phyloP scores from a whole-genome alignment of 306 rosid species.

The Mimosa bimucronata region DNA sequence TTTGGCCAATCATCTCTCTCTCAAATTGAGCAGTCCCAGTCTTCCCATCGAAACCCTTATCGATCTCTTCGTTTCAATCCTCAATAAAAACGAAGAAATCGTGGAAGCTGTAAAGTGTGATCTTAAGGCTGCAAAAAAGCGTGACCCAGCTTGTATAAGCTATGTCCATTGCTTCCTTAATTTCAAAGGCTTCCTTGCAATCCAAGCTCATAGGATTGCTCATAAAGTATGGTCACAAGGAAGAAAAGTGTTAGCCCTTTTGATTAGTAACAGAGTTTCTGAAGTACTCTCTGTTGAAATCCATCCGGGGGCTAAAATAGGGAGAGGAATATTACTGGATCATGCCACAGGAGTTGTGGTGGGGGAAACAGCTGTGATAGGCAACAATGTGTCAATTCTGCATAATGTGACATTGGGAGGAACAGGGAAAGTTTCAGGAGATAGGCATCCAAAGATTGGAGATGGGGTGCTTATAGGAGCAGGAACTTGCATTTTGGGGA shows the following conservation, averaged over 20 bases:
- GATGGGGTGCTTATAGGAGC: conserved; percentile 94
- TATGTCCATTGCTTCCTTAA: conserved; percentile 72
- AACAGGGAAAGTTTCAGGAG: conserved; percentile 80
- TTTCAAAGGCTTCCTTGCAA: conserved; percentile 82
- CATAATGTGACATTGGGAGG: conserved; percentile 94
- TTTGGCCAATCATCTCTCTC: conserved; percentile 59
- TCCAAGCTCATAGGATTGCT: conserved; percentile 80
- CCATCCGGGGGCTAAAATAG: conserved; percentile 86
- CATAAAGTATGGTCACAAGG: conserved; percentile 73
- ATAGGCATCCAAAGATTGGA: conserved; percentile 92
- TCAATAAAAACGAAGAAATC: conserved; percentile 47
- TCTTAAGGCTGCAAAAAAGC: conserved; percentile 64
- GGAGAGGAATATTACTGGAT: conserved; percentile 77
- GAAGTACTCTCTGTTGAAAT: conserved; percentile 81
- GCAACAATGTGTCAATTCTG: conserved; percentile 81
- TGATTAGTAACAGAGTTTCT: conserved; percentile 81
- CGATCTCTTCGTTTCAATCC: conserved; percentile 54
- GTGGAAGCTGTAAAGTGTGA: conserved; percentile 51
- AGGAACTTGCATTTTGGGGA: conserved; percentile 85
- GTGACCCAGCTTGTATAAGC: conserved; percentile 88
- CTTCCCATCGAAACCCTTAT: conserved; percentile 53
- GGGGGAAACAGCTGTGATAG: conserved; percentile 93
- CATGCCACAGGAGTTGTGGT: conserved; percentile 93
- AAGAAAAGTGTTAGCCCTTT: conserved; percentile 55
- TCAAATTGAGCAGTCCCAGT: conserved; percentile 53